These are phyloP conservation scores for Hypoxylon lienhwacheense DNA, from an alignment of 495 filamentous ascomycete species.

Conservation along the genomic window DNA sequence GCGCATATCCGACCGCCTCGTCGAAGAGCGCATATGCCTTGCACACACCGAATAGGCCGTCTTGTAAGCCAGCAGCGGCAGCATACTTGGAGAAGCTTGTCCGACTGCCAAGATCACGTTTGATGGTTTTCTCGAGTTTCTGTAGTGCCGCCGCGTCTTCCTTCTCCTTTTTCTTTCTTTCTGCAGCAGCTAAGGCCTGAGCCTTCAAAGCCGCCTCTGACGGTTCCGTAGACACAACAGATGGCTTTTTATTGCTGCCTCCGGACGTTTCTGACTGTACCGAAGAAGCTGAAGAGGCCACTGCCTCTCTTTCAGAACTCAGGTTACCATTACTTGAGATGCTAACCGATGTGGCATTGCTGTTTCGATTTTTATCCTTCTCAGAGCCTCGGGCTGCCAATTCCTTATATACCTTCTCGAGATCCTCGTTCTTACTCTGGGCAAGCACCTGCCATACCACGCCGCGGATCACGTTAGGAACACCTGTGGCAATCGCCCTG, in stretches of 20 bases:
- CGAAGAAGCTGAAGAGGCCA: constrained; percentile 76
- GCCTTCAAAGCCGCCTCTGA: constrained; percentile 66
- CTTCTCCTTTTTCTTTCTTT: constrained; percentile 72
- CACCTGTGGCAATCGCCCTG: constrained; percentile 86
- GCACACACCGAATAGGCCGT: constrained; percentile 90
- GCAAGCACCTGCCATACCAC: constrained; percentile 98
- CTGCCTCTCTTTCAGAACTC: constrained; percentile 62
- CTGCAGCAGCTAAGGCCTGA: constrained; percentile 64
- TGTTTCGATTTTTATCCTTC: constrained; percentile 67
- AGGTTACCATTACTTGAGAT: constrained; percentile 43
- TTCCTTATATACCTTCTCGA: constrained; percentile 86
- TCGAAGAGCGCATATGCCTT: constrained; percentile 98
- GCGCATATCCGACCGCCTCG: constrained; percentile 91
- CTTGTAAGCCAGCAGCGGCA: constrained; percentile 84
- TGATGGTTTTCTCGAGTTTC: constrained; percentile 90
- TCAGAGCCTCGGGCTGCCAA: constrained; percentile 79
- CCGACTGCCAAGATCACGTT: constrained; percentile 82
- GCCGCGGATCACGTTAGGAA: constrained; percentile 90
- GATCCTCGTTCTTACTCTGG: constrained; percentile 85
- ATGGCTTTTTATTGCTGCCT: constrained; percentile 59
- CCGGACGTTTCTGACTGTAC: constrained; percentile 79
- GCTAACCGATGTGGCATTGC: constrained; percentile 50
- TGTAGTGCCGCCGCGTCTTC: constrained; percentile 69
- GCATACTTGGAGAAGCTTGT: constrained; percentile 97
- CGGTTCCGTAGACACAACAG: constrained; percentile 65